Conservation (phyloP, 192 early-diverging fungal species). For the Phlyctochytrium bullatum region DNA sequence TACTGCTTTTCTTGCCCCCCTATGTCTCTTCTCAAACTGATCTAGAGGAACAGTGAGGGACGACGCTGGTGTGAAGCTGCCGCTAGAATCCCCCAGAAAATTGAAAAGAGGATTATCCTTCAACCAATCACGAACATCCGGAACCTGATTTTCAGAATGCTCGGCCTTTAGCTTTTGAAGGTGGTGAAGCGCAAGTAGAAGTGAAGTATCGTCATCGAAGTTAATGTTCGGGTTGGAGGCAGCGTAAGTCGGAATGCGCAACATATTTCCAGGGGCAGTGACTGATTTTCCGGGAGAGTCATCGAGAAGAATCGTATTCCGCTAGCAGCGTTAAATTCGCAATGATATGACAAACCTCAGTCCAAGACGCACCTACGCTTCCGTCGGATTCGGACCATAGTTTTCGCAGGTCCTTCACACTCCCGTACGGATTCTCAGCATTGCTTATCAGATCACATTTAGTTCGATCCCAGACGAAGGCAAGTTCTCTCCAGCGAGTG, state of each 20-base stretch:
- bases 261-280: conserved; percentile 29
- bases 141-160: neutral
- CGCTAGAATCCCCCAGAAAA: too few species aligned
- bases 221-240: neutral
- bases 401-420: conserved; percentile 34
- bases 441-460: conserved; percentile 26
- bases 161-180: neutral
- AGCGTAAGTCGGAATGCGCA: conserved; percentile 34
- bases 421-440: conserved; percentile 3
- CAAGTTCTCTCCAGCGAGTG: conserved; percentile 12
- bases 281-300: conserved; percentile 36
- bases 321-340: too few species aligned
- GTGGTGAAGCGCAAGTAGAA: neutral
- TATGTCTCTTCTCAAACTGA: too few species aligned
- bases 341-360: conserved; percentile 18
- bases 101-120: neutral
- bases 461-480: conserved; percentile 34
- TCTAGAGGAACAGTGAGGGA: too few species aligned
- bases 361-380: conserved; percentile 15
- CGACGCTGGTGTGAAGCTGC: too few species aligned
- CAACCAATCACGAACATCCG: neutral
- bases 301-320: conserved; percentile 47
- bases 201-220: neutral
- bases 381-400: conserved; percentile 31
- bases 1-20: too few species aligned